These are phyloP conservation scores for Trichoderma hamatum DNA, from an alignment of 2,329 filamentous ascomycete species.

Conservation along the genomic window DNA sequence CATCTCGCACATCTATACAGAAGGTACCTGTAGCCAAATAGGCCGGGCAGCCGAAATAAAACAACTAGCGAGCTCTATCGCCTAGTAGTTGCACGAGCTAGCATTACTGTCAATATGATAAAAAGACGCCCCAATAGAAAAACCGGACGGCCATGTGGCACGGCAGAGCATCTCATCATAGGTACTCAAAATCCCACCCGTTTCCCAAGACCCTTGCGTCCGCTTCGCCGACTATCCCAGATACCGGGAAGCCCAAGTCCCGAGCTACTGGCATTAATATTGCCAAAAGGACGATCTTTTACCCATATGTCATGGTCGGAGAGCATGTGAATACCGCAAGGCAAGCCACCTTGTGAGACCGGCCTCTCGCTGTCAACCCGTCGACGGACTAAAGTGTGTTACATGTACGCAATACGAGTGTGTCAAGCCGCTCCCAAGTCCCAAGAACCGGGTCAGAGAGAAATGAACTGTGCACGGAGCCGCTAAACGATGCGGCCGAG, in stretches of 20 bases:
- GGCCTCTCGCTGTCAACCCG: neutral
- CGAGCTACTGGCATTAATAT: neutral
- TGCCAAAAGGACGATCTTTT: neutral
- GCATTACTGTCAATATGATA: neutral
- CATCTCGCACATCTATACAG: neutral
- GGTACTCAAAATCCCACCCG: neutral
- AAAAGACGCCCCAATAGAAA: neutral
- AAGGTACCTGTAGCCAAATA: too few relatives aligned
- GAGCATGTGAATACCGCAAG: neutral
- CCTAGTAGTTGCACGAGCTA: neutral
- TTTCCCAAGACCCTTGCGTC: slow-evolving; percentile 16
- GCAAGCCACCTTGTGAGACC: neutral
- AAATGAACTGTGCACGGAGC: neutral
- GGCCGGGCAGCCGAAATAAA: too few relatives aligned
- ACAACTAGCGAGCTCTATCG: neutral
- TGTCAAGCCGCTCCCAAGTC: neutral
- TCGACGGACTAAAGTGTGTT: neutral
- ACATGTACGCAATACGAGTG: neutral
- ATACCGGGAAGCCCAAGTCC: neutral
- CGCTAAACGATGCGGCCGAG: slow-evolving; percentile 10
- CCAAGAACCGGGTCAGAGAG: neutral
- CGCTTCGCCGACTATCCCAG: neutral
- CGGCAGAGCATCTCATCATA: neutral
- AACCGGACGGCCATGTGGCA: neutral
- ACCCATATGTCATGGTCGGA: neutral